Evolutionary conservation across 257 asterid genomes (phyloP).

Genomic region (Scutellaria baicalensis): DNA sequence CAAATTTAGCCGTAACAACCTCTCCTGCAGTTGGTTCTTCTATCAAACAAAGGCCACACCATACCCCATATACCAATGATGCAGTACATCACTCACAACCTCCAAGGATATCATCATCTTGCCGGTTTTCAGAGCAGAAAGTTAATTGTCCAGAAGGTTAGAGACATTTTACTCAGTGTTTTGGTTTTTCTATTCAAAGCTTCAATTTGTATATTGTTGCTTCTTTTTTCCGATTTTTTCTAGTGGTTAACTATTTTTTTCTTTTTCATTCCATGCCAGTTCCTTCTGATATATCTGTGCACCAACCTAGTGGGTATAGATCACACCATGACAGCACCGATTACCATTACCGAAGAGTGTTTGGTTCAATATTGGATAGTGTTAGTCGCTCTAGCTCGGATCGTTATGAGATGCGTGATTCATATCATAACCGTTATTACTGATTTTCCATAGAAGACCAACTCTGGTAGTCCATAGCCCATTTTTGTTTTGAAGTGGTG

Average conservation of each 20-base stretch:
- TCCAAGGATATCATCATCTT: slow-evolving; percentile 31
- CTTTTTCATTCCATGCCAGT: slow-evolving; percentile 46
- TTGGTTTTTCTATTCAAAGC: not conserved
- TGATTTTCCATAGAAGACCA: slow-evolving; percentile 24
- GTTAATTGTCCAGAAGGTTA: slow-evolving; percentile 46
- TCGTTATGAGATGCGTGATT: slow-evolving; percentile 43
- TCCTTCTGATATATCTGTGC: slow-evolving; percentile 50
- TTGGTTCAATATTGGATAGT: slow-evolving; percentile 60
- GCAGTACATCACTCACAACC: slow-evolving; percentile 42
- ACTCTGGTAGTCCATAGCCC: slow-evolving; percentile 20
- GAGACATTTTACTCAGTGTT: slow-evolving; percentile 13
- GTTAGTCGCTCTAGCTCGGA: slow-evolving; percentile 48
- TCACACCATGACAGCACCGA: slow-evolving; percentile 49
- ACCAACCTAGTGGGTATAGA: slow-evolving; percentile 61
- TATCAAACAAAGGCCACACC: slow-evolving; percentile 47
- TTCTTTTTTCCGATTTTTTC: not conserved
- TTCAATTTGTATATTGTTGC: not conserved
- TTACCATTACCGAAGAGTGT: slow-evolving; percentile 59
- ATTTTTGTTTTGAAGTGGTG: slow-evolving; percentile 17
- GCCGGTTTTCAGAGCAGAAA: slow-evolving; percentile 49
- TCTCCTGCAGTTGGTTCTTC: slow-evolving; percentile 29
- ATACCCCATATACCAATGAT: slow-evolving; percentile 27
- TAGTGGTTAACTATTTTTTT: slow-evolving; percentile 29
- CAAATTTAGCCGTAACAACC: slow-evolving; percentile 24
- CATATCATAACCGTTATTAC: slow-evolving; percentile 32